Percentiles rank a stretch among this genome's conserved stretches.
phyloP scores from a whole-genome alignment of 2,329 filamentous ascomycete genomes.

The Cytospora piceae region DNA sequence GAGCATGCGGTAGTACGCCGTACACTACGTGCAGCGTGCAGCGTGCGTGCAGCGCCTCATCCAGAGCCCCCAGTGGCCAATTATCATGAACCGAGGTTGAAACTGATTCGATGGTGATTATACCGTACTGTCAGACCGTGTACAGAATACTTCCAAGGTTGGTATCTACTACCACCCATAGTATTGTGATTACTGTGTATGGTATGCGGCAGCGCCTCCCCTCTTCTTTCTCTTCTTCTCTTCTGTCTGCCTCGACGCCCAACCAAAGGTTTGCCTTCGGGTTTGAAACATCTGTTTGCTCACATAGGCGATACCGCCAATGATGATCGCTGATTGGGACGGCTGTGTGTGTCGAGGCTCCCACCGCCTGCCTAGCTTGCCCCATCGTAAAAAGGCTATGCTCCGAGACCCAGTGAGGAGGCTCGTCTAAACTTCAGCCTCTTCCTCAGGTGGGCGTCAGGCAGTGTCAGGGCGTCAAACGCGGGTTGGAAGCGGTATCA shows the following conservation, averaged over 20 bases:
- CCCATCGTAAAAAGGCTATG: slow-evolving; percentile 22
- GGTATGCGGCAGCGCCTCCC: not conserved
- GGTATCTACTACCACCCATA: too few relatives aligned
- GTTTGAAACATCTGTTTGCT: not conserved
- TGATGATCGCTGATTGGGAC: not conserved
- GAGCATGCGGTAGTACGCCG: slow-evolving; percentile 14
- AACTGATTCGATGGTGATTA: slow-evolving; percentile 12
- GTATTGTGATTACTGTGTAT: not conserved
- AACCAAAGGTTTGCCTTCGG: not conserved
- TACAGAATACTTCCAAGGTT: not conserved
- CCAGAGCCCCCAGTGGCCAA: slow-evolving; percentile 21
- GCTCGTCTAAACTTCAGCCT: slow-evolving; percentile 24
- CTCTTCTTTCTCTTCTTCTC: not conserved
- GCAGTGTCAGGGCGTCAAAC: slow-evolving; percentile 11
- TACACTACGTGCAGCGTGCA: slow-evolving; percentile 12
- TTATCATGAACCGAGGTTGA: slow-evolving; percentile 13
- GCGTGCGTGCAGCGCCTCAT: slow-evolving; percentile 18
- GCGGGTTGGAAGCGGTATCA: not conserved
- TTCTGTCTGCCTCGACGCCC: not conserved
- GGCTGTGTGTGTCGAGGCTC: not conserved
- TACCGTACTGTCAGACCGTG: not conserved
- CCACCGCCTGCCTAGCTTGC: slow-evolving; percentile 3
- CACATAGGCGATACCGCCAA: not conserved
- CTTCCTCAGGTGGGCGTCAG: slow-evolving; percentile 16
- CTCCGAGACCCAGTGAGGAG: slow-evolving; percentile 13